Conservation (phyloP, 192 early-diverging fungal genomes). For the Podila minutissima region DNA sequence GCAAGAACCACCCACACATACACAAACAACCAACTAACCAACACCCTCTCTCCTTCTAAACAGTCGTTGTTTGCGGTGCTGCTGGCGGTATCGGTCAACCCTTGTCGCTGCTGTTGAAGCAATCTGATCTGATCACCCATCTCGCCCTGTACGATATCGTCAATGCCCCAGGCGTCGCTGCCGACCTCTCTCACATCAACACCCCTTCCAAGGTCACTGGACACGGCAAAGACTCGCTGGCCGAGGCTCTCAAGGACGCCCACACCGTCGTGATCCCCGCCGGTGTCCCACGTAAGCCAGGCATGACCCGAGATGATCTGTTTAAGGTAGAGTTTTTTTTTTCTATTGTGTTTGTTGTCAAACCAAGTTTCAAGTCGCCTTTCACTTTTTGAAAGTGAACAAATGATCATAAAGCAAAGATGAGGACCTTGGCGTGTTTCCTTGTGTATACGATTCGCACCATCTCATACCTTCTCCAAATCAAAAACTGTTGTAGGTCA, state of each 20-base stretch:
- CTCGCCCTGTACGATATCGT: slow-evolving; percentile 96
- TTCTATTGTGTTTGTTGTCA: slow-evolving; percentile 2
- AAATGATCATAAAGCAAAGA: no score
- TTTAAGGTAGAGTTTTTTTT: slow-evolving; percentile 73
- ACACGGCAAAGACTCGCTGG: slow-evolving; percentile 55
- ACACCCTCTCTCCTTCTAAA: slow-evolving; percentile 19
- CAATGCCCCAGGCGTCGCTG: slow-evolving; percentile 95
- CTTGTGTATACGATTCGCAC: no score
- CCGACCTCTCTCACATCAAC: slow-evolving; percentile 93
- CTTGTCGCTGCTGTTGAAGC: slow-evolving; percentile 91
- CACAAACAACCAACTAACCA: not conserved
- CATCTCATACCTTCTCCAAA: no score
- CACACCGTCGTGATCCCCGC: slow-evolving; percentile 92
- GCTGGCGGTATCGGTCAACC: slow-evolving; percentile 98
- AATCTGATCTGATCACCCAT: slow-evolving; percentile 84
- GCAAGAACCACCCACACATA: not conserved
- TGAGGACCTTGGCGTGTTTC: no score
- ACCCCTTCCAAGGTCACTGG: slow-evolving; percentile 68
- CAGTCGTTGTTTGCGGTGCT: slow-evolving; percentile 65
- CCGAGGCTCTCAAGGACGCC: slow-evolving; percentile 50
- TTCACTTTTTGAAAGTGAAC: no score
- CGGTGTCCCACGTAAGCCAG: slow-evolving; percentile 96
- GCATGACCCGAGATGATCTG: slow-evolving; percentile 98
- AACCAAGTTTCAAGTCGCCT: no score
- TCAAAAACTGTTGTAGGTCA: slow-evolving; percentile 68